Conservation (phyloP, 2,329 filamentous ascomycete species). For the Metarhizium robertsii region DNA sequence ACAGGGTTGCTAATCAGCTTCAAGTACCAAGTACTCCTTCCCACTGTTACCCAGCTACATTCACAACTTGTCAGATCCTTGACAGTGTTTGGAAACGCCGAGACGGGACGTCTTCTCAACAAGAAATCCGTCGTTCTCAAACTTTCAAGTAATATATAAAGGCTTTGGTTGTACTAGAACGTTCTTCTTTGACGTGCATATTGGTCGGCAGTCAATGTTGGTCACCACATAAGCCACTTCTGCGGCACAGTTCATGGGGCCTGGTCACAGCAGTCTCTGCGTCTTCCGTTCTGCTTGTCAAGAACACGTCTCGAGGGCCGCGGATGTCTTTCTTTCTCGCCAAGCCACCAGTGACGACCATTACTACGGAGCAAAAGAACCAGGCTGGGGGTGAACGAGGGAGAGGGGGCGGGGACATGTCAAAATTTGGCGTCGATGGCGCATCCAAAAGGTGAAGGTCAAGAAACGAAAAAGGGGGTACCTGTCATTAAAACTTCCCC, state of each 20-base stretch:
- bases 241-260: constrained; percentile 5
- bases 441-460: background rate
- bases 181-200: constrained; percentile 7
- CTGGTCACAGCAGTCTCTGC: background rate
- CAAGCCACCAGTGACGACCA: background rate
- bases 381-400: background rate
- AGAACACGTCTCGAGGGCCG: background rate
- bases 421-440: background rate
- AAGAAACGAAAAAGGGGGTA: background rate
- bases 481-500: background rate
- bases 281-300: background rate
- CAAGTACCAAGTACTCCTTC: background rate
- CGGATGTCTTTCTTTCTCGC: background rate
- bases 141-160: background rate
- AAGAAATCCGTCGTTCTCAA: background rate
- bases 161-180: constrained; percentile 1
- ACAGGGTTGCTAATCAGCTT: background rate
- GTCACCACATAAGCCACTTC: constrained; percentile 9
- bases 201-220: constrained; percentile 9
- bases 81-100: background rate
- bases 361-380: background rate
- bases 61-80: background rate
- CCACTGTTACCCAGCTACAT: background rate
- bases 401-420: background rate
- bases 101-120: background rate